Percentiles rank a stretch among this genome's conserved stretches.
These are phyloP conservation scores for Hanseniaspora valbyensis DNA, from an alignment of 805 yeast species.

Conservation along the genomic window DNA sequence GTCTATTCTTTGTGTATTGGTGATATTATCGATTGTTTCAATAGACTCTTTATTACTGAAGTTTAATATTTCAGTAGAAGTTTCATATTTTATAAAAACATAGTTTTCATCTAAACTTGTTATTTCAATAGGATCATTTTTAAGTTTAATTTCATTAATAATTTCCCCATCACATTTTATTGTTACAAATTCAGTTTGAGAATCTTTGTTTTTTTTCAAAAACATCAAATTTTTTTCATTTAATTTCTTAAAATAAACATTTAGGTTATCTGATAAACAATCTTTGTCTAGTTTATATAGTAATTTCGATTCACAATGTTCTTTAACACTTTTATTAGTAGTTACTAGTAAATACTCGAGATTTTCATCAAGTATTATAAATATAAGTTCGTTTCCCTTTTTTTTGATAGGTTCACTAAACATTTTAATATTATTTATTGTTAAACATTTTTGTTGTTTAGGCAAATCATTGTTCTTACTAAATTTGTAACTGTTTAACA, in stretches of 20 bases:
- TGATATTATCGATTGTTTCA: too few relatives aligned
- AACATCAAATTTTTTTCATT: background rate
- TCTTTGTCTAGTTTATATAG: background rate
- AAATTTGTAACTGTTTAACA: background rate
- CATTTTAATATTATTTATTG: background rate
- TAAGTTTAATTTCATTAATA: background rate
- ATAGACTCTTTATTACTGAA: too few relatives aligned
- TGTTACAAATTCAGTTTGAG: background rate
- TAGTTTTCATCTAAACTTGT: background rate
- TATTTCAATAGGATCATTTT: background rate
- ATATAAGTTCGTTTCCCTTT: background rate
- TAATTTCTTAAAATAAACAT: background rate
- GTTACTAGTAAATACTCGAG: background rate
- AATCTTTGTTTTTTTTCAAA: background rate
- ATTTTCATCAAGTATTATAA: background rate
- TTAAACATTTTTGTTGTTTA: background rate
- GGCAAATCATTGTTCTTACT: background rate
- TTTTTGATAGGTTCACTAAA: background rate
- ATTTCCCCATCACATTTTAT: background rate
- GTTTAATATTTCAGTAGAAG: too few relatives aligned
- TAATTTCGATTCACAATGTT: background rate
- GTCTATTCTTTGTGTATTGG: too few relatives aligned
- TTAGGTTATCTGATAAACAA: background rate
- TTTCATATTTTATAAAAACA: too few relatives aligned
- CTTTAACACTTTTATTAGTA: background rate